Base-by-base conservation (phyloP, 2,329 filamentous ascomycete genomes). In the Daldinia sp. region DNA sequence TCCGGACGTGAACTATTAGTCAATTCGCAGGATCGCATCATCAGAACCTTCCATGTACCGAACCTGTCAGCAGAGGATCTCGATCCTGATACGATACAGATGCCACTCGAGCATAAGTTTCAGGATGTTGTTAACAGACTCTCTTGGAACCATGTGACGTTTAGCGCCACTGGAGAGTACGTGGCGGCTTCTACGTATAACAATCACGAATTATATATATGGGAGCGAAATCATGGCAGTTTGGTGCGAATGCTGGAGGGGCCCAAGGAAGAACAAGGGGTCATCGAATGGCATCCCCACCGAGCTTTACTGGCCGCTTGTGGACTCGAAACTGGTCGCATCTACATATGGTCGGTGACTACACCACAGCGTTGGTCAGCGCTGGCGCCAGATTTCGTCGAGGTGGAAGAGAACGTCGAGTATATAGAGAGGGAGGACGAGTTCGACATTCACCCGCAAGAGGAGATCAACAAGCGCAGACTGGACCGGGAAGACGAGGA, bases 141-240 rank as follows among this genome's bases (percentile, higher is more conserved):
- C 10, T 93, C 91, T 5, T 99, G 95, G 95, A 99, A 98, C 73
- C 93, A 97, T 73, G 94, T 97, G 61, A 93, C 94, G 0, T 98
- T 99, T 76, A 96, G 93, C 73, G 90, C 92, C 0, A 95, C 92
- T 0, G 94, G 93, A 53, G 95, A 99, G 77, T 98, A 98, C 75
- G 93, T 99, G 37, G 93, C 93, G 21, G 95, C 96, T 0, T 96
- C 93, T 23, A 98, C 95, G 1, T 97, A 93, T 77, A 98, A 98
- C 83, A 99, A 99, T 73, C 94, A 97, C 72, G 94, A 99, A 77
- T 91, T 99, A 67, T 98, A 98, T 78, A 94, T 98, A 25, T 98
- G 94, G 95, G 95, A 99, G 79, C 88, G 95, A 56, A 91, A 90
- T 58, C 93, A 96, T 72, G 95, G 95, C 51, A 97, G 93, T 77